Evolutionary conservation across 805 yeast species (phyloP).

Genomic region (Saturnispora ahearnii): DNA sequence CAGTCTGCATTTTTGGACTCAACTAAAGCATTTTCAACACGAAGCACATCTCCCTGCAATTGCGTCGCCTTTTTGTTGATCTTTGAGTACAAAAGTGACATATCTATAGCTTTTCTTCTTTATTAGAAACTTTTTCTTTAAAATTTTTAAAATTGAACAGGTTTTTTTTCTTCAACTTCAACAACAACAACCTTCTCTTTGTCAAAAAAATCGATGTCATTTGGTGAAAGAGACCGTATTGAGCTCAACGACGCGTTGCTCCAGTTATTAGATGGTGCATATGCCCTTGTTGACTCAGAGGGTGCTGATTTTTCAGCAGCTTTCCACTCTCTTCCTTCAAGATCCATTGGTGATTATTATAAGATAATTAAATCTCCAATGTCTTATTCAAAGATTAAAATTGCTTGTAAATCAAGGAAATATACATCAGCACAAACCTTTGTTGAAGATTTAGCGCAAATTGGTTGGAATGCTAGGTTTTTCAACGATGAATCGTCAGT

Average conservation of each 20-base stretch:
- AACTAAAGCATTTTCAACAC: background rate
- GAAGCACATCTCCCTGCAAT: background rate
- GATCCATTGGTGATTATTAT: constrained; percentile 71
- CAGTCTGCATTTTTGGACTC: background rate
- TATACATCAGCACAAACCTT: constrained; percentile 62
- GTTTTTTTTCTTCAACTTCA: background rate
- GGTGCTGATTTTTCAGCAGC: constrained; percentile 26
- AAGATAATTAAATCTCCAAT: constrained; percentile 71
- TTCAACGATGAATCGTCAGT: constrained; percentile 65
- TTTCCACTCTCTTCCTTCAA: constrained; percentile 67
- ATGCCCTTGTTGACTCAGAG: constrained; percentile 21
- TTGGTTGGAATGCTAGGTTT: constrained; percentile 82
- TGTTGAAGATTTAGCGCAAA: constrained; percentile 69
- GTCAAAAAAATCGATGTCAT: background rate
- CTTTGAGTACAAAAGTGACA: constrained; percentile 4
- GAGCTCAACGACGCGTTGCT: background rate
- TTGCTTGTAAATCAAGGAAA: constrained; percentile 41
- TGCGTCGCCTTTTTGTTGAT: background rate
- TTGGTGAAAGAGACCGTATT: background rate
- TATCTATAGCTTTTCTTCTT: background rate
- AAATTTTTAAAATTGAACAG: background rate
- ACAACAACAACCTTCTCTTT: background rate
- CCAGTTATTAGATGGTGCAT: constrained; percentile 16
- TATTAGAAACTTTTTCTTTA: background rate
- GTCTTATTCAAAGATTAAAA: constrained; percentile 64